Base-by-base conservation (phyloP, 23 red algal genomes). In the Cyanidium caldarium region DNA sequence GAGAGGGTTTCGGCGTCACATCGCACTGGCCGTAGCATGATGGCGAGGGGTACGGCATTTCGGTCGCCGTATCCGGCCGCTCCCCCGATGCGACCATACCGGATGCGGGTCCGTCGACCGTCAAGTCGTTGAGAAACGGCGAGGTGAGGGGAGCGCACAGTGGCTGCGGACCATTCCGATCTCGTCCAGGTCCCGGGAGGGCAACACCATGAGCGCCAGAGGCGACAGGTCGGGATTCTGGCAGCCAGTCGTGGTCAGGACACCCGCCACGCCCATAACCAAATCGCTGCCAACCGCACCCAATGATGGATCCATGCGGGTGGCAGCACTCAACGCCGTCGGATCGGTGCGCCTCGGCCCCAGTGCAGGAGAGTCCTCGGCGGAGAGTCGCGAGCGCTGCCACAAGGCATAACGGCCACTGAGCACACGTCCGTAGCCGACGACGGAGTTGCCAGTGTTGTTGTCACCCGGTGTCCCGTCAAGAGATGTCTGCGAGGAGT, bases 141-240 rank as follows among this genome's bases (percentile, higher is more conserved):
- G 45, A 78, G 2, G 65, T 34, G 42, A 85, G 84, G 35, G 80
- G 72, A 66, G 69, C 70, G 69, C 87, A 77, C 73, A 96, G 42
- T 2, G 91, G 91, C 33, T 85, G 83, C 33, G 75, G 29, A 7
- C 82, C 84, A 16, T 85, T 96, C 2, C 88, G 77, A 68, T 96
- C 76, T 21, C 88, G 79, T 19, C 91, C 91, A 23, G 87, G 41
- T 5, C 43, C 57, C 13, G 84, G 88, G 2, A 96, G 69, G 56
- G 88, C 91, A 1, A 96, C 58, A n/a, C 91, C 91, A 35, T 81
- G 68, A 0, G 91, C n/a, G n/a, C 57, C 19, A 96, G 67, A 2
- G 84, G 44, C 37, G 70, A 40, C 20, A 67, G 46, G 26, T 84
- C 75, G 45, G 72, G 33, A 57, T 81, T 70, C 66, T 65, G 40